Evolutionary conservation across 2,329 filamentous ascomycete genomes (phyloP).

Genomic region (Sporothrix humicola): DNA sequence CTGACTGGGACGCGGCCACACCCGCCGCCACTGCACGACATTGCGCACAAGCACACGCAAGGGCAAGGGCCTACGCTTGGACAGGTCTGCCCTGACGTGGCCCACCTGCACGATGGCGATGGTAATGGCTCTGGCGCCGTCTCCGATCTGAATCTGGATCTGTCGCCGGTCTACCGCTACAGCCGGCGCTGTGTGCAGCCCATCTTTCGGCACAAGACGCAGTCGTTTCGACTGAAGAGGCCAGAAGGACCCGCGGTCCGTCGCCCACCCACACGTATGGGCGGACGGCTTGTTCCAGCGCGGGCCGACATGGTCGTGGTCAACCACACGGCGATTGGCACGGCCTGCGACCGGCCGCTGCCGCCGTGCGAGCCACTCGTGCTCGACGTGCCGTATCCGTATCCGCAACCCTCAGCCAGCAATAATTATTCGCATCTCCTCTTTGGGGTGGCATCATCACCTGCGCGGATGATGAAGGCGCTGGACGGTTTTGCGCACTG

Average conservation of each 20-base stretch:
- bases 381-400: constrained; percentile 54
- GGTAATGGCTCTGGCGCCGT: no score
- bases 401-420: constrained; percentile 44
- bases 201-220: not conserved
- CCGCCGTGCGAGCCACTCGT: constrained; percentile 51
- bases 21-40: not conserved
- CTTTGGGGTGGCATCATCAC: constrained; percentile 63
- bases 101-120: constrained; percentile 38
- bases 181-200: constrained; percentile 48
- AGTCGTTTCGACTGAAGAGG: not conserved
- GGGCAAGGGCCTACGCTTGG: not conserved
- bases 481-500: constrained; percentile 61
- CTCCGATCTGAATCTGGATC: constrained; percentile 38
- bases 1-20: not conserved
- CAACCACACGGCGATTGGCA: not conserved
- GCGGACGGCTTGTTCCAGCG: not conserved
- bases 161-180: constrained; percentile 53
- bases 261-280: not conserved
- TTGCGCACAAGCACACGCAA: not conserved
- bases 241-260: not conserved
- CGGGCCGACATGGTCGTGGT: not conserved
- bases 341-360: not conserved
- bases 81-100: constrained; percentile 35
- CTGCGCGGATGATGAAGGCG: constrained; percentile 57
- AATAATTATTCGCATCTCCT: constrained; percentile 57